Base-by-base conservation (phyloP, 2,329 filamentous ascomycete genomes). In the Curvularia sp. region DNA sequence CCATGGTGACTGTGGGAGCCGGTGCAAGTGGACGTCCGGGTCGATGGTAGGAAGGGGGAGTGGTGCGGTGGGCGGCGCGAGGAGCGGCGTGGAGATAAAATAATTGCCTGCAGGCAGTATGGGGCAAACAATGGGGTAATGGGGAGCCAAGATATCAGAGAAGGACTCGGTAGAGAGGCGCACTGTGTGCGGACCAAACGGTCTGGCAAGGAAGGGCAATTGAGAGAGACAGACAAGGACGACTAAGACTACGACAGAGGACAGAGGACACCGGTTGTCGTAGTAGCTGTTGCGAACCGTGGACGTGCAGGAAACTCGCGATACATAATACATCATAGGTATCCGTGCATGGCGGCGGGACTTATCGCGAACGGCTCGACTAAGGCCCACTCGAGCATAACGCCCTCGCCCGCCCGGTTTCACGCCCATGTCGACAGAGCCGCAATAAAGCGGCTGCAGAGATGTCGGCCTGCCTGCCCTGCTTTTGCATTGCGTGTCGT, bases 1-100 rank as follows among this genome's bases (percentile, higher is more conserved):
- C 93, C 94, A 98, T 98, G 64, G 61, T 55, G 59, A 52, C 39
- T 49, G 54, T 55, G 25, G 63, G 55, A 43, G 59, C 48, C 53
- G 55, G 57, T 49, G 55, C 18, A 43, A 51, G 54, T 57, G 48
- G 8, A 47, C 54, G 39, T 36, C 45, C 15, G 28, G 46, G 55
- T 34, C 55, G 55, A 45, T 45, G 55, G 47, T 30, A 49, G 56
- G 25, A 38, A 59, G 48, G 41, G 59, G 60, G 49, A 47, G 63
- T 52, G 46, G 49, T 60, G 43, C 60, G 60, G 56, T 53, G 48
- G 57, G 50, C 50, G 53, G 61, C 61, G 64, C 58, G 62, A 64
- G 63, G 47, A 61, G 64, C 67, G 65, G 66, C 66, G 67, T 66
- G 59, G 61, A 60, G 54, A 63, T 63, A 53, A 53, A 36, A 58